phyloP scores from a whole-genome alignment of 1,284 basidiomycete genomes.

The Moesziomyces sp. region DNA sequence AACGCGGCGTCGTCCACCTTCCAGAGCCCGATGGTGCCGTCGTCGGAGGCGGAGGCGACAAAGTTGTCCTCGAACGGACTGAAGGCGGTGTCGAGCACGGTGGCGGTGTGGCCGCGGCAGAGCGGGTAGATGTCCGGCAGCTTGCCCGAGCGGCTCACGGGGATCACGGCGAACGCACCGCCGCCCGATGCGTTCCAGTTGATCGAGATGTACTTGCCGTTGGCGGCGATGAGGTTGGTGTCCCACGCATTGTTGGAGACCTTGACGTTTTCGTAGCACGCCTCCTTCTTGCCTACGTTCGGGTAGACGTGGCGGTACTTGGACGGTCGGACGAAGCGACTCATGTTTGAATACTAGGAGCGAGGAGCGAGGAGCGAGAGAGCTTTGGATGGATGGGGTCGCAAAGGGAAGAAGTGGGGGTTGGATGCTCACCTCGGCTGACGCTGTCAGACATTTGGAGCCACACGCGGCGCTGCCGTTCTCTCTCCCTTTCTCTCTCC shows the following conservation, averaged over 20 bases:
- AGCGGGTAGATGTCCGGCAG: constrained; percentile 92
- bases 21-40: constrained; percentile 93
- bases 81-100: constrained; percentile 97
- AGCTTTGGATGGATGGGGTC: background rate
- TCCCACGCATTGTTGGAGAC: constrained; percentile 78
- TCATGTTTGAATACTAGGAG: constrained; percentile 18
- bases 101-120: constrained; percentile 81
- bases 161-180: constrained; percentile 92
- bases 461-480: no score
- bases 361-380: constrained; percentile 1
- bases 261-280: constrained; percentile 85
- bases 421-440: constrained; percentile 17
- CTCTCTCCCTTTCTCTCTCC: no score
- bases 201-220: constrained; percentile 77
- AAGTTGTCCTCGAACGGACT: constrained; percentile 91
- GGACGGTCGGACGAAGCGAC: constrained; percentile 74
- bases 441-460: no score
- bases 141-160: constrained; percentile 73
- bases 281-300: constrained; percentile 67
- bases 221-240: constrained; percentile 89
- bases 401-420: background rate
- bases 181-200: constrained; percentile 96
- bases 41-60: constrained; percentile 90
- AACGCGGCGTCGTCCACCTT: constrained; percentile 79
- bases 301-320: constrained; percentile 87